Base-by-base conservation (phyloP, 306 rosid genomes). In the Vigna reflexopilosa region DNA sequence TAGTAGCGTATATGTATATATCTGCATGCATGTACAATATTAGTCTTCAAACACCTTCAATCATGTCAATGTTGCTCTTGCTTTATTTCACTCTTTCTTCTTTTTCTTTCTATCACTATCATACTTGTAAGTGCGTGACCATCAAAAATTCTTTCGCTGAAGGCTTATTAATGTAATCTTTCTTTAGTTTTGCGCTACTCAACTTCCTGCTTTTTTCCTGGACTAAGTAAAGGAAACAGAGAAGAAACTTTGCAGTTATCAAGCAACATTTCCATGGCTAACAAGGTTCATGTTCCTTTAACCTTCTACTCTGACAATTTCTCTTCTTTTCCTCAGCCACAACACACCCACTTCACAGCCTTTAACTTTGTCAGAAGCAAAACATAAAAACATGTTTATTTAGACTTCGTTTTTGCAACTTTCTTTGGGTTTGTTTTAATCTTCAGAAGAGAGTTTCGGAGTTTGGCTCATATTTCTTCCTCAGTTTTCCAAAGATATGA, bases 91-190 rank as follows among this genome's bases (percentile, higher is more conserved):
- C 12, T 20, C 19, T 66, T 19, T 44, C 54, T 44, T 67, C 44
- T 50, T 12, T 42, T 44, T n/a, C 45, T 36, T 36, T 36, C 36
- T 2, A 38, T 65, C 70, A 65, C 70, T 65, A 9, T 19, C 50
- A 65, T 0, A 40, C 70, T 9, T 9, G 30, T 11, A 36, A 65
- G 15, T 63, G 76, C 63, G 16, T 71, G 49, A 51, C 30, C 58
- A 70, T 30, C 0, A 70, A n/a, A 51, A 55, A 3, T 12, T 12
- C 52, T 72, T 51, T 65, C 65, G 65, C 70, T 7, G 3, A 62
- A 75, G 3, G 6, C 9, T 73, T 61, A 61, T 26, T 42, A 61
- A 58, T 75, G 81, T 11, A 59, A 40, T 48, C 49, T 64, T 36
- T 14, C 45, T 50, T 22, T 47, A n/a, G 30, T 40, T 65, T 22